Evolutionary conservation across 495 filamentous ascomycete species (phyloP).

Genomic region (Xylona heveae): DNA sequence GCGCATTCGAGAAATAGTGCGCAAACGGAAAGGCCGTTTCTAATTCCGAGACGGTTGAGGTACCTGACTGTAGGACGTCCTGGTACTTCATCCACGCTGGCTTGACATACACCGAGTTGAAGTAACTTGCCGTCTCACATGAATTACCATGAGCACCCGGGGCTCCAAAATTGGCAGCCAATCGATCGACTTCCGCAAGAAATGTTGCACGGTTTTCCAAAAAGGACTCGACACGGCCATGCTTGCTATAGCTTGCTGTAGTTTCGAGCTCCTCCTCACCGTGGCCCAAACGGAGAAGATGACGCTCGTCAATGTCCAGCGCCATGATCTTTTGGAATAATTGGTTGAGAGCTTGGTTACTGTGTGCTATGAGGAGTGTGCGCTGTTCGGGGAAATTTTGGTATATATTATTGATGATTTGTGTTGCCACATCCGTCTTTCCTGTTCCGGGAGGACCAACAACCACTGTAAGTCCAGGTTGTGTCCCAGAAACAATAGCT

Average conservation of each 20-base stretch:
- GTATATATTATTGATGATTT: slow-evolving; percentile 98
- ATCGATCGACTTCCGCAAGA: slow-evolving; percentile 64
- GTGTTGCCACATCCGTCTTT: slow-evolving; percentile 95
- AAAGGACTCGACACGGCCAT: slow-evolving; percentile 88
- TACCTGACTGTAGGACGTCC: slow-evolving; percentile 24
- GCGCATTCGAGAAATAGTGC: slow-evolving; percentile 68
- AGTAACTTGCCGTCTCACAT: slow-evolving; percentile 93
- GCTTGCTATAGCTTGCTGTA: slow-evolving; percentile 76
- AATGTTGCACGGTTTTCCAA: slow-evolving; percentile 67
- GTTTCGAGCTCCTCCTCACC: slow-evolving; percentile 88
- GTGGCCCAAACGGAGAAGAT: slow-evolving; percentile 80
- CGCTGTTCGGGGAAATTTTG: slow-evolving; percentile 89
- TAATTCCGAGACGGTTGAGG: slow-evolving; percentile 35
- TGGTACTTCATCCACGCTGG: slow-evolving; percentile 79
- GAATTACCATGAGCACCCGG: slow-evolving; percentile 83
- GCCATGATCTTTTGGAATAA: slow-evolving; percentile 96
- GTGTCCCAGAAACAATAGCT: slow-evolving; percentile 81
- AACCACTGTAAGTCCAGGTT: slow-evolving; percentile 85
- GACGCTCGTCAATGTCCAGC: slow-evolving; percentile 86
- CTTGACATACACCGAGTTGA: slow-evolving; percentile 75
- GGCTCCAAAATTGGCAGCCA: slow-evolving; percentile 65
- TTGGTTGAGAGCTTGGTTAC: slow-evolving; percentile 94
- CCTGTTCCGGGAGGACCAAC: slow-evolving; percentile 92
- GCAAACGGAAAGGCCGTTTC: slow-evolving; percentile 68
- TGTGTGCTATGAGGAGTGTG: slow-evolving; percentile 86